Percentiles rank a stretch among this genome's conserved stretches.
phyloP scores from a whole-genome alignment of 108 stramenopile species.

The Skeletonema marinoi region DNA sequence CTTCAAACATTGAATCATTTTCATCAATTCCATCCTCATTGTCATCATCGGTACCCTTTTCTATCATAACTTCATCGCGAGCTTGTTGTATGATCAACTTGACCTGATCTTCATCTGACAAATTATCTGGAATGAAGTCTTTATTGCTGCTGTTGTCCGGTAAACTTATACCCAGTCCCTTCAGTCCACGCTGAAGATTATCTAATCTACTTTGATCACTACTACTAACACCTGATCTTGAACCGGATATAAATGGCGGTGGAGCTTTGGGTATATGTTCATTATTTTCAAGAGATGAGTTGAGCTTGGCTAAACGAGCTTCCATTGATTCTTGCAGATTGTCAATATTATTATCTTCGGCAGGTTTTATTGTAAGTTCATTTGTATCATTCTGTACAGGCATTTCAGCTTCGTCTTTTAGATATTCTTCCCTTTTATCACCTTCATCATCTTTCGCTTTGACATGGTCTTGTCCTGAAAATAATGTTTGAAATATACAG shows the following conservation, averaged over 20 bases:
- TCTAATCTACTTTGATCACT: conserved; percentile 18
- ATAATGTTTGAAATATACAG: conserved; percentile 15
- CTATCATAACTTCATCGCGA: conserved; percentile 29
- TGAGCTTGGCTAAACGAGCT: conserved; percentile 21
- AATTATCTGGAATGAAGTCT: conserved; percentile 10
- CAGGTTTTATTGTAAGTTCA: not conserved
- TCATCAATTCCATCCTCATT: conserved; percentile 23
- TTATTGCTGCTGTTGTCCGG: conserved; percentile 11
- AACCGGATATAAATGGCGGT: conserved; percentile 11
- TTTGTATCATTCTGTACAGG: not conserved
- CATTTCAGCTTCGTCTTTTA: not conserved
- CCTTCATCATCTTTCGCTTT: not conserved
- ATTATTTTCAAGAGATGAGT: conserved; percentile 10
- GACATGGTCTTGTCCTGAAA: not conserved
- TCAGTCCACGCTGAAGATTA: conserved; percentile 21
- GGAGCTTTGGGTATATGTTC: conserved; percentile 3
- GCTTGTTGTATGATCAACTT: conserved; percentile 39
- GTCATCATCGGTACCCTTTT: conserved; percentile 3
- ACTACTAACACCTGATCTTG: not conserved
- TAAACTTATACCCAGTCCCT: conserved; percentile 32
- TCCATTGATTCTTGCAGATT: conserved; percentile 19
- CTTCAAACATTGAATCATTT: conserved; percentile 47
- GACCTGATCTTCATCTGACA: conserved; percentile 36
- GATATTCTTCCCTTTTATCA: not conserved
- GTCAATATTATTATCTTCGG: conserved; percentile 1